Percentiles rank a stretch among this genome's conserved stretches.
Conservation (phyloP, 106 monocot genomes). For the Triglochin maritima region DNA sequence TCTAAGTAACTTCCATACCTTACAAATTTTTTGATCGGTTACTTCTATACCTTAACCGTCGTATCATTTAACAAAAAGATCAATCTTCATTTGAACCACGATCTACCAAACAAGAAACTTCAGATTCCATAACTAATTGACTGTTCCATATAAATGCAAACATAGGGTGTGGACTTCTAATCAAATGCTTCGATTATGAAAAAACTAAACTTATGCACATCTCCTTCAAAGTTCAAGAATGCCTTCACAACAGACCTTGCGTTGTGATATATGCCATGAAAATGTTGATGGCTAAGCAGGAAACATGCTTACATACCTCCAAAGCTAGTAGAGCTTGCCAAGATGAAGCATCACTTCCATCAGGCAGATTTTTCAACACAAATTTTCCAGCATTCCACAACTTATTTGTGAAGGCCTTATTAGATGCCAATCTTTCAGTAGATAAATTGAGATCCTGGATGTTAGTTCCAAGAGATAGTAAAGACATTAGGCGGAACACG, state of each 20-base stretch:
- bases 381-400: conserved; percentile 99
- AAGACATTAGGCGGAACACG: background rate
- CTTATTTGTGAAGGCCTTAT: conserved; percentile 98
- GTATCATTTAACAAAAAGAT: too few species aligned
- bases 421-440: conserved; percentile 67
- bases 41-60: too few species aligned
- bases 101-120: background rate
- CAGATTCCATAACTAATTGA: background rate
- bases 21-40: too few species aligned
- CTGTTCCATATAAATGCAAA: too few species aligned
- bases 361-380: conserved; percentile 83
- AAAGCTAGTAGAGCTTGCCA: conserved; percentile 50
- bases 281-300: too few species aligned
- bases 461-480: background rate
- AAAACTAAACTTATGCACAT: too few species aligned
- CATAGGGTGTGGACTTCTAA: too few species aligned
- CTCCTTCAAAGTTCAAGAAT: too few species aligned
- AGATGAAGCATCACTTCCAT: conserved; percentile 41
- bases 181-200: too few species aligned
- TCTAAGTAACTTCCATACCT: too few species aligned
- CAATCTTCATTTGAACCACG: background rate
- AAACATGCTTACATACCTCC: conserved; percentile 32
- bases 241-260: too few species aligned
- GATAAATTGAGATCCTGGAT: conserved; percentile 85
- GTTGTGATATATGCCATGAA: too few species aligned